Conservation (phyloP, 1,284 basidiomycete genomes). For the Xanthoconium separans region DNA sequence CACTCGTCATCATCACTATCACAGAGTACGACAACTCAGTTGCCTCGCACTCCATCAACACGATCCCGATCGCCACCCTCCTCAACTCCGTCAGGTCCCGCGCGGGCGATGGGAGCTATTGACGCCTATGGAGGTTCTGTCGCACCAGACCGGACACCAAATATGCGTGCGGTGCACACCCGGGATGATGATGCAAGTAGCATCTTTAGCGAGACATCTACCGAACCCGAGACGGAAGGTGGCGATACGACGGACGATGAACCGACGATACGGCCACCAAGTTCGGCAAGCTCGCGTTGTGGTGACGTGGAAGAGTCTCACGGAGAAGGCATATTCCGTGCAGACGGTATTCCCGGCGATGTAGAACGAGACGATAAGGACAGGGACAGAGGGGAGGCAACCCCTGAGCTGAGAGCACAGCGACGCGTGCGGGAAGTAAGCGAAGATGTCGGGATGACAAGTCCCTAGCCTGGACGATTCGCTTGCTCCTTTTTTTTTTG, state of each 20-base stretch:
- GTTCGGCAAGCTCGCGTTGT: constrained; percentile 34
- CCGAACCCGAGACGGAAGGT: constrained; percentile 41
- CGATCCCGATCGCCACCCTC: constrained; percentile 19
- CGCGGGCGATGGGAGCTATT: constrained; percentile 54
- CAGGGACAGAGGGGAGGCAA: constrained; percentile 32
- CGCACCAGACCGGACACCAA: constrained; percentile 30
- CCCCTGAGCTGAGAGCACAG: constrained; percentile 31
- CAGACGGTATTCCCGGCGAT: constrained; percentile 10
- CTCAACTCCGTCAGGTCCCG: constrained; percentile 33
- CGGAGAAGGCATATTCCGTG: constrained; percentile 28
- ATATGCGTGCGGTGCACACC: constrained; percentile 29
- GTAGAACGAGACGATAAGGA: constrained; percentile 26
- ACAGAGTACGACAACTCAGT: constrained; percentile 21
- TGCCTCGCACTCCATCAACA: constrained; percentile 22
- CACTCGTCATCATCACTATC: constrained; percentile 30
- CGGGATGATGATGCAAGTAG: constrained; percentile 34
- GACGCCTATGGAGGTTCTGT: constrained; percentile 47
- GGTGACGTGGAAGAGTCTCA: constrained; percentile 25
- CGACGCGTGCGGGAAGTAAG: constrained; percentile 27
- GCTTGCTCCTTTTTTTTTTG: neutral
- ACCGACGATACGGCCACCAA: constrained; percentile 63
- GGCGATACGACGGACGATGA: constrained; percentile 71
- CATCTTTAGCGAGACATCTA: constrained; percentile 36
- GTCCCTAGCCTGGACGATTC: constrained; percentile 19
- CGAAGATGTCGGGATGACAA: constrained; percentile 33